Base-by-base conservation (phyloP, 192 early-diverging fungal species). In the Coemansia sp. region DNA sequence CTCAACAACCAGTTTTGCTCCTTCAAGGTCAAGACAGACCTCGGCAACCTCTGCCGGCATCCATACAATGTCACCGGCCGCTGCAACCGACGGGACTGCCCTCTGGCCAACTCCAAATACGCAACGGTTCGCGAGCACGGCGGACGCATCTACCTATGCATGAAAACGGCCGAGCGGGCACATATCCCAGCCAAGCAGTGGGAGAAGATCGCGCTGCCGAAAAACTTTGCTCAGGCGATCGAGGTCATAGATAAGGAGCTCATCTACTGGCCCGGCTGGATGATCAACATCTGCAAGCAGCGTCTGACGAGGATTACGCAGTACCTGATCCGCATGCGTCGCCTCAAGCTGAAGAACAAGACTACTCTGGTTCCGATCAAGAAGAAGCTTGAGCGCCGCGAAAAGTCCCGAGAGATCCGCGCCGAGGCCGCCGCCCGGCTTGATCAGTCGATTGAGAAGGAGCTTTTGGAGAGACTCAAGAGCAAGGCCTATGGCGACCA, bases 1-100 rank as follows among this genome's bases (percentile, higher is more conserved):
- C 94, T 99, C 57, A 95, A 93, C 75, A 88, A 93, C 84, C 89
- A 96, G 74, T 99, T 99, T 75, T 99, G 96, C 70, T 95, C 95
- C 14, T 99, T 90, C 87, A 99, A 97, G 91, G 90, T 96, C 85
- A 95, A 95, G 90, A 95, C 95, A 18, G 80, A 84, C 59, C 88
- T 88, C 39, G 90, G 90, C 59, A 94, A 88, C 76, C 95, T 99
- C 62, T 99, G 96, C 83, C 88, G 95, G 65, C 95, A 97, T 75
- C 91, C 93, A 64, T 93, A 94, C 84, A 99, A 97, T 80, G 91
- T 97, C 6, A 95, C 95, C 2, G 96, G 96, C 25, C 89, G 95
- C 37, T 99, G 96, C 86, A 95, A 89, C 83, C 86, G 93, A 16
- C 91, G 91, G 67, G 92, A 93, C 2, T 99, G 96, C 73, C 96